phyloP scores from a whole-genome alignment of 2,329 filamentous ascomycete genomes.

The Colletotrichum sp. region DNA sequence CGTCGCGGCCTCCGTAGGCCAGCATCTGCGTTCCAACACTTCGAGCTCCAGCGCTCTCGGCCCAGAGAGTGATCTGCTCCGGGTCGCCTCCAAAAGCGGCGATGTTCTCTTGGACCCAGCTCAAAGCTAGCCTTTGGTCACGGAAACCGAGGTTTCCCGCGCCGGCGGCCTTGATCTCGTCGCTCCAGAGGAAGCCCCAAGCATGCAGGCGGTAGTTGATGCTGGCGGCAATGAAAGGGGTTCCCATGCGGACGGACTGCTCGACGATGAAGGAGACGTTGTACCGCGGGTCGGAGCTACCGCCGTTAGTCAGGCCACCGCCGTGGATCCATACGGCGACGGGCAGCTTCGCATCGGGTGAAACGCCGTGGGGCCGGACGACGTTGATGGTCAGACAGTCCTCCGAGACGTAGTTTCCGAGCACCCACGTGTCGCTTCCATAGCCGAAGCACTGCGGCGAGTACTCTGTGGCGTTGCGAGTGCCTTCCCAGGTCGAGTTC shows the following conservation, averaged over 20 bases:
- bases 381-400: constrained; percentile 36
- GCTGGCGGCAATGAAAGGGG: constrained; percentile 54
- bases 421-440: constrained; percentile 37
- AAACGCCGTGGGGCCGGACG: constrained; percentile 27
- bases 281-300: constrained; percentile 53
- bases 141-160: constrained; percentile 55
- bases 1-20: constrained; percentile 57
- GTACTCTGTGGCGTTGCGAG: constrained; percentile 49
- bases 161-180: constrained; percentile 45
- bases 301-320: constrained; percentile 28
- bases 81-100: constrained; percentile 52
- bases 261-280: constrained; percentile 65
- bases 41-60: constrained; percentile 57
- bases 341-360: constrained; percentile 50
- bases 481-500: constrained; percentile 46
- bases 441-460: constrained; percentile 55
- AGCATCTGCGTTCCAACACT: constrained; percentile 55
- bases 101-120: constrained; percentile 58
- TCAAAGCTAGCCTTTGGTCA: constrained; percentile 54
- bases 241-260: constrained; percentile 48
- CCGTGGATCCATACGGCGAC: constrained; percentile 66
- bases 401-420: constrained; percentile 30
- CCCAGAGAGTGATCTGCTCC: constrained; percentile 54
- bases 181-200: constrained; percentile 57
- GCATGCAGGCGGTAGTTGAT: constrained; percentile 56